Conservation (phyloP, 305 asterid genomes). For the Rubia peregrina region DNA sequence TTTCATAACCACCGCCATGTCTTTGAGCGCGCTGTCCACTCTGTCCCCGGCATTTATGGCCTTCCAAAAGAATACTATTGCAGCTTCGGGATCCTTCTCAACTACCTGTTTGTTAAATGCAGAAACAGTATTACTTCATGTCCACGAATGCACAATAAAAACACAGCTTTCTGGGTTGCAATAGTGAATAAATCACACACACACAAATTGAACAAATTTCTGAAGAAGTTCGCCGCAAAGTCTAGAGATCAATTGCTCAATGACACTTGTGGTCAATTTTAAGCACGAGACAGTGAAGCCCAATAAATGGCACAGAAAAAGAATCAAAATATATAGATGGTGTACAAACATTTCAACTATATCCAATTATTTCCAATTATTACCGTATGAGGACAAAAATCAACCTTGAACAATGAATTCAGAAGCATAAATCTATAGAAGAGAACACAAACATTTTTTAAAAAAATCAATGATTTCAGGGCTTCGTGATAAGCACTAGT, state of each 20-base stretch:
- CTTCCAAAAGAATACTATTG: conserved; percentile 64
- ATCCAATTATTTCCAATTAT: too few species aligned
- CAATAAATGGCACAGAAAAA: background rate
- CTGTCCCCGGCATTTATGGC: conserved; percentile 76
- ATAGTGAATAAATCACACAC: background rate
- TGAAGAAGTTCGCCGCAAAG: background rate
- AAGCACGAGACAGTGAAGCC: too few species aligned
- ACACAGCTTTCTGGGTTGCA: too few species aligned
- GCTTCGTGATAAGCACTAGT: background rate
- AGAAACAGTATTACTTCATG: background rate
- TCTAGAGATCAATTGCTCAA: background rate
- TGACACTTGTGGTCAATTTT: background rate
- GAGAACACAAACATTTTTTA: background rate
- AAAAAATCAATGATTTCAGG: background rate
- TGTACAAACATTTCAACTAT: background rate
- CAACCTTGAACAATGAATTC: background rate
- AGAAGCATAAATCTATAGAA: background rate
- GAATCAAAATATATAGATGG: background rate
- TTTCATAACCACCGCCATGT: conserved; percentile 89
- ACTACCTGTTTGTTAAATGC: conserved; percentile 38
- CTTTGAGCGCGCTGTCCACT: conserved; percentile 85
- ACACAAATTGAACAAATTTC: background rate
- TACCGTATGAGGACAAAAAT: background rate
- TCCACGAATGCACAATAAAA: background rate
- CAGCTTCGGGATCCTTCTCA: conserved; percentile 65